phyloP scores from a whole-genome alignment of 352 stramenopile species.

The Phytophthora europaea region DNA sequence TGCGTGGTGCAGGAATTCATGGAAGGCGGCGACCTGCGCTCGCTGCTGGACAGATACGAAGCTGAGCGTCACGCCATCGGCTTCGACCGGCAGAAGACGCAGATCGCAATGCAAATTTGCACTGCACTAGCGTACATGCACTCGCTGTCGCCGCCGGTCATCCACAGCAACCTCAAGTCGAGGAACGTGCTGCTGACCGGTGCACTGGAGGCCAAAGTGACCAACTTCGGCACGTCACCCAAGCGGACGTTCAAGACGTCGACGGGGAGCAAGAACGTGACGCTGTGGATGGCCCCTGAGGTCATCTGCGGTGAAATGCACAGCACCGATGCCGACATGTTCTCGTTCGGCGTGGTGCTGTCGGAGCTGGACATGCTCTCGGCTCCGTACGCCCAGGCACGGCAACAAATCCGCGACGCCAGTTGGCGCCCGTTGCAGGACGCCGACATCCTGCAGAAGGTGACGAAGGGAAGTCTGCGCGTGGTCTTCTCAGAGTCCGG shows the following conservation, averaged over 20 bases:
- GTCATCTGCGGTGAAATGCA: slow-evolving; percentile 82
- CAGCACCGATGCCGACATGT: slow-evolving; percentile 56
- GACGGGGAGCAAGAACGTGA: slow-evolving; percentile 45
- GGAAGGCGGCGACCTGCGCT: slow-evolving; percentile 44
- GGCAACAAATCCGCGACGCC: slow-evolving; percentile 24
- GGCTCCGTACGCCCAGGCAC: slow-evolving; percentile 36
- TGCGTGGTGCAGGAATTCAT: slow-evolving; percentile 57
- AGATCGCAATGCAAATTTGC: slow-evolving; percentile 48
- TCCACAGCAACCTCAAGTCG: slow-evolving; percentile 48
- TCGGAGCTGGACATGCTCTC: slow-evolving; percentile 56
- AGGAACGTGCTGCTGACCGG: slow-evolving; percentile 38
- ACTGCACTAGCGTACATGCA: slow-evolving; percentile 44
- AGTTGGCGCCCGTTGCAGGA: slow-evolving; percentile 33
- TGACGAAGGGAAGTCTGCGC: slow-evolving; percentile 42
- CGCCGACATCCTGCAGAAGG: slow-evolving; percentile 43
- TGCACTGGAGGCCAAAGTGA: slow-evolving; percentile 40
- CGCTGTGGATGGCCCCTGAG: slow-evolving; percentile 82
- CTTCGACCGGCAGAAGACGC: slow-evolving; percentile 47
- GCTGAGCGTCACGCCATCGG: slow-evolving; percentile 21
- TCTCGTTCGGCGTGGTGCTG: slow-evolving; percentile 52
- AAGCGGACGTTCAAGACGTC: slow-evolving; percentile 45
- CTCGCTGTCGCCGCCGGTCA: slow-evolving; percentile 31
- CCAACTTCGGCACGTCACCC: slow-evolving; percentile 47
- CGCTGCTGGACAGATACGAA: slow-evolving; percentile 39
- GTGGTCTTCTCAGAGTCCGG: slow-evolving; percentile 37